Percentiles rank a stretch among this genome's conserved stretches.
Conservation (phyloP, 116 monocot genomes). For the Posidonia oceanica region DNA sequence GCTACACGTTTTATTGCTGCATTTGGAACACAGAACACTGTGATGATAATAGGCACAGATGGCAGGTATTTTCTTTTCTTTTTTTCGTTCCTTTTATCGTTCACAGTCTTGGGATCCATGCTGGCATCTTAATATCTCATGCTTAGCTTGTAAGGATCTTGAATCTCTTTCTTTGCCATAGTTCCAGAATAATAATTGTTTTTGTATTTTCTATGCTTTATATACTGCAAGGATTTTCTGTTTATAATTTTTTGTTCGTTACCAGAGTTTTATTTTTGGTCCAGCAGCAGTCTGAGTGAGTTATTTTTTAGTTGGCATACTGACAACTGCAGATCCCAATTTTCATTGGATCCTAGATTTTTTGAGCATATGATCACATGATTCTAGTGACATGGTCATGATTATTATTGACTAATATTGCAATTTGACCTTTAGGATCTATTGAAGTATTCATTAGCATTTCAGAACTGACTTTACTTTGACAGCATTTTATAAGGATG, state of each 20-base stretch:
- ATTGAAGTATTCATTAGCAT: too few species aligned
- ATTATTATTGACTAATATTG: too few species aligned
- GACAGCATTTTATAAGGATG: too few species aligned
- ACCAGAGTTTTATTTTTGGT: background rate
- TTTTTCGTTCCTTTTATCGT: background rate
- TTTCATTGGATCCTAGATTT: too few species aligned
- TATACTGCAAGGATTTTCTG: background rate
- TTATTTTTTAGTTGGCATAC: too few species aligned
- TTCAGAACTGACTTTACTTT: too few species aligned
- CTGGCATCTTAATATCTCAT: too few species aligned
- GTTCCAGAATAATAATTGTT: background rate
- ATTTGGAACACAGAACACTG: slow-evolving; percentile 65
- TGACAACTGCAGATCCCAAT: too few species aligned
- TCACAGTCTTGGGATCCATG: background rate
- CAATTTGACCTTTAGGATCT: too few species aligned
- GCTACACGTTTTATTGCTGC: slow-evolving; percentile 52
- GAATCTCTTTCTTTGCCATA: background rate
- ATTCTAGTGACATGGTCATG: too few species aligned
- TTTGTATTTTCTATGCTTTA: background rate
- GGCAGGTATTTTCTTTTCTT: slow-evolving; percentile 43
- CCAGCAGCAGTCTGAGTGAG: too few species aligned
- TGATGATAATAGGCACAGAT: slow-evolving; percentile 74
- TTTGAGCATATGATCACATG: too few species aligned
- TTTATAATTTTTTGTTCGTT: background rate
- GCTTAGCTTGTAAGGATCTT: background rate